Conservation (phyloP, 2,329 filamentous ascomycete species). For the Lomentospora prolificans region DNA sequence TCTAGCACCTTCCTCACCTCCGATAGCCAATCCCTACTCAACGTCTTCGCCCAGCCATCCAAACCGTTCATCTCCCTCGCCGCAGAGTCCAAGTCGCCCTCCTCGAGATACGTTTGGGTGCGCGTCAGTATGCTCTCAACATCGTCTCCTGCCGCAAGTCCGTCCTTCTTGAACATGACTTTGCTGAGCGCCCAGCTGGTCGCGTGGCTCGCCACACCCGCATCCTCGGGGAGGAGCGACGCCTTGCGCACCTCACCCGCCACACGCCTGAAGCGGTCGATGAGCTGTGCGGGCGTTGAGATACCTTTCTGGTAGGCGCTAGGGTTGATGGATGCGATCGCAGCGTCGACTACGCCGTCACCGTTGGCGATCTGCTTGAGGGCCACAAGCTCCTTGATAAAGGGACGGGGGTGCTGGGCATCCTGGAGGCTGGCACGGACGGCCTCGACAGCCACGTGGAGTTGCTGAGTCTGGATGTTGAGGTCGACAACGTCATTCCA, state of each 20-base stretch:
- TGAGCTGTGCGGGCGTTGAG: slow-evolving; percentile 70
- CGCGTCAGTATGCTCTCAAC: slow-evolving; percentile 89
- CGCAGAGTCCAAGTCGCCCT: slow-evolving; percentile 83
- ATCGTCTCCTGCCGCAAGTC: slow-evolving; percentile 71
- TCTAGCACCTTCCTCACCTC: slow-evolving; percentile 90
- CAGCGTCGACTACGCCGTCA: slow-evolving; percentile 79
- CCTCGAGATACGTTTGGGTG: slow-evolving; percentile 82
- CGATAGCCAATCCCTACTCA: slow-evolving; percentile 86
- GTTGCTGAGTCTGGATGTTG: slow-evolving; percentile 89
- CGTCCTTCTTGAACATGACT: slow-evolving; percentile 91
- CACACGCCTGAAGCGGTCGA: slow-evolving; percentile 92
- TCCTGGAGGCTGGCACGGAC: slow-evolving; percentile 76
- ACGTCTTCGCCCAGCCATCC: slow-evolving; percentile 86
- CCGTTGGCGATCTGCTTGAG: slow-evolving; percentile 84
- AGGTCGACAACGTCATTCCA: slow-evolving; percentile 88
- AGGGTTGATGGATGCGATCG: slow-evolving; percentile 94
- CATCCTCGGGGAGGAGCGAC: slow-evolving; percentile 81
- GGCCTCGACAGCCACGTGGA: slow-evolving; percentile 91
- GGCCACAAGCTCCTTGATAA: slow-evolving; percentile 85
- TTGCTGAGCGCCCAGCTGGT: slow-evolving; percentile 86
- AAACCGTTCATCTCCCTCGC: slow-evolving; percentile 92
- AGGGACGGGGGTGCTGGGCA: slow-evolving; percentile 65
- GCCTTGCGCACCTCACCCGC: slow-evolving; percentile 91
- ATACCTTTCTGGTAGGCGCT: slow-evolving; percentile 87
- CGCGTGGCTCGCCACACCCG: slow-evolving; percentile 87